phyloP scores from a whole-genome alignment of 116 monocot species.

The Iris pallida region DNA sequence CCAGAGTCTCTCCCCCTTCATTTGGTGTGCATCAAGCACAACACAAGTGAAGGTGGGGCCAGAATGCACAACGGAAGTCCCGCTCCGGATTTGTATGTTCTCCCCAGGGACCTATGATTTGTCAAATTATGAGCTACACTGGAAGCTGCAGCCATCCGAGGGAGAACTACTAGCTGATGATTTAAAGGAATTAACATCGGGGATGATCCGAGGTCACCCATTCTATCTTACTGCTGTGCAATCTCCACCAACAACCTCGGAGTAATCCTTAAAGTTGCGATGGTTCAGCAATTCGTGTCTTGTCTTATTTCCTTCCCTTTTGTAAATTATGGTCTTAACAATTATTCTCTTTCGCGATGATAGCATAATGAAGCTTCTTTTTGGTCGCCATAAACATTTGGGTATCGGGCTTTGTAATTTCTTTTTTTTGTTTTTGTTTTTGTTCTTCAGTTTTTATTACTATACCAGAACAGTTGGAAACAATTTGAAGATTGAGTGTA shows the following conservation, averaged over 20 bases:
- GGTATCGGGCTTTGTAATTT: too few species aligned
- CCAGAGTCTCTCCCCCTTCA: constrained; percentile 45
- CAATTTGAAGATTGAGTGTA: too few species aligned
- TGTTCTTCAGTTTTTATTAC: too few species aligned
- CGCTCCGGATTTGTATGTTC: constrained; percentile 68
- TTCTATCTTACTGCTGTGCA: constrained; percentile 68
- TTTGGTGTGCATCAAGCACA: constrained; percentile 77
- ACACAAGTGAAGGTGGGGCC: constrained; percentile 44
- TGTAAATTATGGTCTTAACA: too few species aligned
- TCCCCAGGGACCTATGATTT: constrained; percentile 78
- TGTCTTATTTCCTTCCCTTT: too few species aligned
- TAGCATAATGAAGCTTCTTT: too few species aligned
- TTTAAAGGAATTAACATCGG: constrained; percentile 27
- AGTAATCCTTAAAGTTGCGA: not conserved
- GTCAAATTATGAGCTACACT: constrained; percentile 91
- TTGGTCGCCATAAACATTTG: too few species aligned
- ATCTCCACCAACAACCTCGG: constrained; percentile 4
- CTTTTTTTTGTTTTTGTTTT: too few species aligned
- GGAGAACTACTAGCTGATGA: constrained; percentile 8
- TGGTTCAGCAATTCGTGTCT: too few species aligned
- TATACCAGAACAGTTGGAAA: too few species aligned
- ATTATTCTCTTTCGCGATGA: too few species aligned
- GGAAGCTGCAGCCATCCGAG: constrained; percentile 33
- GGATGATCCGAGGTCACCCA: constrained; percentile 54
- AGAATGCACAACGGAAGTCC: constrained; percentile 31